A percentile compares a stretch with the other conserved stretches of the same genome.
These are phyloP conservation scores for Bothriochloa decipiens DNA, from an alignment of 176 grass and related monocot genomes.

Conservation along the genomic window DNA sequence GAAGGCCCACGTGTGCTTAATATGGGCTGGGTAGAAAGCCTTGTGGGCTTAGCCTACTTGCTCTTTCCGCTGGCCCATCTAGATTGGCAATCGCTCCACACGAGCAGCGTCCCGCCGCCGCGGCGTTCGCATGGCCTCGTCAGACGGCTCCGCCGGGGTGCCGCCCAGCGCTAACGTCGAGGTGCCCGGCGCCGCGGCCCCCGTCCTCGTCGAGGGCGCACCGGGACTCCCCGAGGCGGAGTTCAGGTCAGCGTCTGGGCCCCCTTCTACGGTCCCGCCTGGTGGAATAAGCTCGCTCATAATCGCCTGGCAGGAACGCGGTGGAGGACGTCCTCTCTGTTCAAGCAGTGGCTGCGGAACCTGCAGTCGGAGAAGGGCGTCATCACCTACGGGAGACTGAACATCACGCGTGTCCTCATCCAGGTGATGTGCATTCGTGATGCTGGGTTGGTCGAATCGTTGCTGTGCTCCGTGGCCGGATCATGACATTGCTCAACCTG, in stretches of 20 bases:
- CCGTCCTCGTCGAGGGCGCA: constrained; percentile 57
- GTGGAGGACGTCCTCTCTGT: constrained; percentile 55
- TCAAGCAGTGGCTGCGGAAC: constrained; percentile 79
- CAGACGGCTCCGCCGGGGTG: not conserved
- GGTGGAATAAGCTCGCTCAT: not conserved
- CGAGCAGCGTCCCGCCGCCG: not conserved
- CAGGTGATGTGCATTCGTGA: constrained; percentile 48
- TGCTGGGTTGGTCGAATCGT: not conserved
- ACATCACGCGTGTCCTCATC: constrained; percentile 68
- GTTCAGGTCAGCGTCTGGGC: constrained; percentile 52
- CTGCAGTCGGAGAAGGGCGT: constrained; percentile 76
- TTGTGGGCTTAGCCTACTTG: no score
- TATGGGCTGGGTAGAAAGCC: no score
- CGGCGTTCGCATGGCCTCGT: constrained; percentile 61
- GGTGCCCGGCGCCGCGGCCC: constrained; percentile 45
- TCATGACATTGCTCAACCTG: not conserved
- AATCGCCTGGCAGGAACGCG: constrained; percentile 63
- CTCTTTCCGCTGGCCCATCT: no score
- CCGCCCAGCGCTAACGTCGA: constrained; percentile 33
- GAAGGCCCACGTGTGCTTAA: no score
- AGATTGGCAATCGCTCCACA: not conserved
- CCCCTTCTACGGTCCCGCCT: not conserved
- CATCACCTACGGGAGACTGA: constrained; percentile 55
- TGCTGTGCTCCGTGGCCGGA: not conserved
- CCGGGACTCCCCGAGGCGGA: constrained; percentile 66